Conservation (phyloP, 169 alveolate species). For the Cryptosporidium ubiquitum region DNA sequence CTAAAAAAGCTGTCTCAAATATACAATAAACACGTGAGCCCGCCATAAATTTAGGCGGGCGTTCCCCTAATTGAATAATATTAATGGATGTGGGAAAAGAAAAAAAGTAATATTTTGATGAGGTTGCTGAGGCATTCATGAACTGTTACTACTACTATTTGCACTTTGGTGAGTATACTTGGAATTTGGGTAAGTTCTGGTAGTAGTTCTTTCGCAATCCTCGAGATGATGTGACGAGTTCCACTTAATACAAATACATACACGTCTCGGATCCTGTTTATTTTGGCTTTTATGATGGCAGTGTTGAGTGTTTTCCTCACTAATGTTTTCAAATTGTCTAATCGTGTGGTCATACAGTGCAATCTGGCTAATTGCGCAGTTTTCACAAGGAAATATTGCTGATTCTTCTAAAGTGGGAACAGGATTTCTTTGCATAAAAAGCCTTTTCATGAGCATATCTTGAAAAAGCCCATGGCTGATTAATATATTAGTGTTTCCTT, state of each 20-base stretch:
- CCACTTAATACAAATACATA: conserved; percentile 54
- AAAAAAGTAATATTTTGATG: no score
- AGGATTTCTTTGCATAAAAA: not conserved
- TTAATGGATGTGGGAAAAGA: not conserved
- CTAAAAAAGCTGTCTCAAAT: conserved; percentile 35
- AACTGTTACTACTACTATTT: not conserved
- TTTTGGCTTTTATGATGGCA: not conserved
- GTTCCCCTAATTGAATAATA: not conserved
- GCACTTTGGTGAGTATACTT: not conserved
- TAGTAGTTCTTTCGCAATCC: conserved; percentile 6
- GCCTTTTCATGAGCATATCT: conserved; percentile 55
- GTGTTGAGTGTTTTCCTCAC: not conserved
- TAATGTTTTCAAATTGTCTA: not conserved
- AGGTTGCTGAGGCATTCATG: no score
- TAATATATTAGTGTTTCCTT: conserved; percentile 23
- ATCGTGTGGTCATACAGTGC: not conserved
- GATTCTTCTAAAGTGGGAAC: conserved; percentile 9
- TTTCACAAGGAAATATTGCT: conserved; percentile 51
- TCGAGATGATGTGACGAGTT: conserved; percentile 51
- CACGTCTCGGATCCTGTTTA: not conserved
- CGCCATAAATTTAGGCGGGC: conserved; percentile 31
- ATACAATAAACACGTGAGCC: not conserved
- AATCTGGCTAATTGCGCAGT: conserved; percentile 64
- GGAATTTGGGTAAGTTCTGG: conserved; percentile 31
- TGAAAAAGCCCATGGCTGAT: conserved; percentile 70